phyloP scores from a whole-genome alignment of 345 rosid genomes.

The Camelina sativa region DNA sequence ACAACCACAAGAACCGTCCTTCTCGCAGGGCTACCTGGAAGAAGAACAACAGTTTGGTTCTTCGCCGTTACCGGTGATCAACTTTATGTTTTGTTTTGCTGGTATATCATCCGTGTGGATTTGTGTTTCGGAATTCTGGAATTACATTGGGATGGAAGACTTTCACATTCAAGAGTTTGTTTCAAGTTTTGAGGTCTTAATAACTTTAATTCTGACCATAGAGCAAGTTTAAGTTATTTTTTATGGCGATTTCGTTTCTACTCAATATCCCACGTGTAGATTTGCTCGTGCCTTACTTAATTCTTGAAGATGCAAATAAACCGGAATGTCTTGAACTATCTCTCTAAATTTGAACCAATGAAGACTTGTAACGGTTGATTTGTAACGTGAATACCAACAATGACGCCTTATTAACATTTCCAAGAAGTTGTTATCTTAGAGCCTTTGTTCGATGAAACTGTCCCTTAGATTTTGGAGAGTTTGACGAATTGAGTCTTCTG shows the following conservation, averaged over 20 bases:
- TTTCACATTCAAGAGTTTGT: conserved; percentile 21
- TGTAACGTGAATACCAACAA: too few relatives aligned
- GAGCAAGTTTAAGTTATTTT: conserved; percentile 3
- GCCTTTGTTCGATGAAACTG: conserved; percentile 49
- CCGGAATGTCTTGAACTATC: background rate
- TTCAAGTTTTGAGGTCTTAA: conserved; percentile 17
- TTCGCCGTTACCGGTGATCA: conserved; percentile 71
- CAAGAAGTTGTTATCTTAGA: conserved; percentile 22
- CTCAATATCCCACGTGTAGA: too few relatives aligned
- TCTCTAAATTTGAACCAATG: too few relatives aligned
- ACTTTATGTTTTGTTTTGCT: conserved; percentile 11
- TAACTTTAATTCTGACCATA: background rate
- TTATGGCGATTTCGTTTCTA: background rate
- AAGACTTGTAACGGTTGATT: too few relatives aligned
- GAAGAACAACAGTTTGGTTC: conserved; percentile 63
- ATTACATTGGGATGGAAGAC: background rate
- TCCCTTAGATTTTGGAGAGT: conserved; percentile 73
- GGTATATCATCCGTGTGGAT: conserved; percentile 33
- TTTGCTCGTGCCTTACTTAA: background rate
- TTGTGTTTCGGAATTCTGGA: conserved; percentile 18
- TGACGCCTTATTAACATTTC: too few relatives aligned
- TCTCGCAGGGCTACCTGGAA: conserved; percentile 87
- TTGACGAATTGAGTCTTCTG: conserved; percentile 67
- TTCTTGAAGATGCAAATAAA: background rate
- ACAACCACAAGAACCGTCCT: conserved; percentile 74